A percentile compares a stretch with the other conserved stretches of the same genome.
Evolutionary conservation across 2,329 filamentous ascomycete genomes (phyloP).

Genomic region (Penicillium sp.): DNA sequence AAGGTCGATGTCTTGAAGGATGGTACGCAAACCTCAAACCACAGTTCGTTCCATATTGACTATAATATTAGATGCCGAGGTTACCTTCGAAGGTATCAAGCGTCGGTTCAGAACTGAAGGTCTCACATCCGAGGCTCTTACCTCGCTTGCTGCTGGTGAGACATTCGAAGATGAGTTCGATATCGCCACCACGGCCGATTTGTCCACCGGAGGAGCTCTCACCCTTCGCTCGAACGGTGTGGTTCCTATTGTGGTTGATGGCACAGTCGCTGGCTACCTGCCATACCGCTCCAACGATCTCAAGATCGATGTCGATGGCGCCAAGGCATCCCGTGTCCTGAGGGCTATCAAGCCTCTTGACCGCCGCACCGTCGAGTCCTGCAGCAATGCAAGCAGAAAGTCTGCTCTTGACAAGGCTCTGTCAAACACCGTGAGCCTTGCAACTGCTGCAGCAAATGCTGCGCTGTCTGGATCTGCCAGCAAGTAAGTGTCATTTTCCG

Average conservation of each 20-base stretch:
- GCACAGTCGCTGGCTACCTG: constrained; percentile 57
- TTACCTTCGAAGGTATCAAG: constrained; percentile 37
- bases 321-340: constrained; percentile 54
- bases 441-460: constrained; percentile 56
- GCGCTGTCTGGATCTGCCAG: constrained; percentile 47
- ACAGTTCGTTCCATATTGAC: constrained; percentile 6
- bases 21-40: constrained; percentile 18
- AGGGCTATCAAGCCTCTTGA: constrained; percentile 44
- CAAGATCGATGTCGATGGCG: constrained; percentile 59
- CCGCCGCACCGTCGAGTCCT: constrained; percentile 55
- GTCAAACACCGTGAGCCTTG: constrained; percentile 49
- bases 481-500: constrained; percentile 2
- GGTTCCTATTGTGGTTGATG: constrained; percentile 57
- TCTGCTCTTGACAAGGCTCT: constrained; percentile 55
- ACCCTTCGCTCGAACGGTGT: constrained; percentile 59
- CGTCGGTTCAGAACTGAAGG: constrained; percentile 27
- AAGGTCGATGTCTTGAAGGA: constrained; percentile 38
- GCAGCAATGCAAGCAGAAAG: constrained; percentile 56
- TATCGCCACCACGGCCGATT: constrained; percentile 41
- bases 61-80: constrained; percentile 23
- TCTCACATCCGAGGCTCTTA: constrained; percentile 33
- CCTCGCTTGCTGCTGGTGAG: constrained; percentile 31
- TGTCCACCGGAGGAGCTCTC: constrained; percentile 55
- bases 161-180: constrained; percentile 36
- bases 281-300: constrained; percentile 63